A percentile compares a stretch with the other conserved stretches of the same genome.
phyloP scores from a whole-genome alignment of 2,329 filamentous ascomycete genomes.

The Immersiporthe knoxdaviesiana region DNA sequence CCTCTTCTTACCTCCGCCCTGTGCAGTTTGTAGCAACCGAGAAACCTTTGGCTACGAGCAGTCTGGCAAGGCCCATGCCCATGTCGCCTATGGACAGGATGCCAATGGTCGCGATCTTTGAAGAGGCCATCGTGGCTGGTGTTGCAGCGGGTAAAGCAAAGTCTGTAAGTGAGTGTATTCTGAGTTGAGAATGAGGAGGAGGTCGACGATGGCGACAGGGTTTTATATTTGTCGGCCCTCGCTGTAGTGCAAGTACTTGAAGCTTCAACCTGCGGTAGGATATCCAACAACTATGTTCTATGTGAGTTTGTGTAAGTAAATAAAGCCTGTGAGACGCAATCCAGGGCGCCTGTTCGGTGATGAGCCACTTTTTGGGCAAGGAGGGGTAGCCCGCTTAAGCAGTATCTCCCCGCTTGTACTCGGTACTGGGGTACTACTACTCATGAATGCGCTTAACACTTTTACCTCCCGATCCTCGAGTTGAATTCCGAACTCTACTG shows the following conservation, averaged over 20 bases:
- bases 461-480: no score
- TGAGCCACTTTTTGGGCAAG: neutral
- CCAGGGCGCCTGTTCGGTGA: neutral
- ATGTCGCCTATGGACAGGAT: slow-evolving; percentile 60
- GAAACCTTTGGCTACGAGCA: slow-evolving; percentile 53
- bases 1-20: slow-evolving; percentile 48
- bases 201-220: neutral
- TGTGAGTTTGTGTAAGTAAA: neutral
- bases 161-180: neutral
- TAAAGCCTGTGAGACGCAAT: neutral
- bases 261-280: neutral
- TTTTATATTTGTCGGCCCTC: neutral
- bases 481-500: no score
- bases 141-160: neutral
- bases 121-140: slow-evolving; percentile 25
- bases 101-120: slow-evolving; percentile 44
- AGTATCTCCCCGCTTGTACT: no score
- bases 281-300: neutral
- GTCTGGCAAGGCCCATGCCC: slow-evolving; percentile 55
- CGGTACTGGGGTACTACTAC: no score
- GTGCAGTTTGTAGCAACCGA: slow-evolving; percentile 53
- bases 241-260: neutral
- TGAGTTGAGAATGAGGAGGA: neutral
- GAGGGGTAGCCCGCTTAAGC: neutral
- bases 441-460: no score